These are phyloP conservation scores for Colletotrichum noveboracense DNA, from an alignment of 2,329 filamentous ascomycete genomes.

Conservation along the genomic window DNA sequence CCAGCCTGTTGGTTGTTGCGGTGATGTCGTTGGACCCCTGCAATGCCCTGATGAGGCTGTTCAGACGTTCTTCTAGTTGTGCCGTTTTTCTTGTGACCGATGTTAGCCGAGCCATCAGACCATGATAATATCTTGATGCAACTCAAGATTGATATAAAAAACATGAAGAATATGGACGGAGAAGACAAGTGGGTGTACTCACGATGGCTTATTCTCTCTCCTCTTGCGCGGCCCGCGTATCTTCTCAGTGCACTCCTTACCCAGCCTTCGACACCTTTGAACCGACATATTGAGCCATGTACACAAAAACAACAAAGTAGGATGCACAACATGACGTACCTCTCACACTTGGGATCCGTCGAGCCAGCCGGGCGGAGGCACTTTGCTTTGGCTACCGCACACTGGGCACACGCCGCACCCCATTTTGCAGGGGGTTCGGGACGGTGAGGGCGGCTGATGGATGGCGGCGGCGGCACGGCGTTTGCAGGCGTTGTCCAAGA, in stretches of 20 bases:
- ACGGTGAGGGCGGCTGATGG: not conserved
- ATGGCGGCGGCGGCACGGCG: not conserved
- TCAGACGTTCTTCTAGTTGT: conserved; percentile 54
- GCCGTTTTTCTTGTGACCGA: conserved; percentile 47
- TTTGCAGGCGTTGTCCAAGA: not conserved
- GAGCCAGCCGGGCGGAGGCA: conserved; percentile 47
- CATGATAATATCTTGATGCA: not conserved
- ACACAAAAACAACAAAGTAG: not conserved
- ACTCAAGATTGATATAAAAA: not conserved
- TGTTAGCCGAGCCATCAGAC: not conserved
- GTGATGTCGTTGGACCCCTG: conserved; percentile 46
- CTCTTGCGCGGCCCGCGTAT: conserved; percentile 56
- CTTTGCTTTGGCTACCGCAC: conserved; percentile 54
- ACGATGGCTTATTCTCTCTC: conserved; percentile 55
- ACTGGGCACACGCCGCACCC: conserved; percentile 55
- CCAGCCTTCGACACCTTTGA: conserved; percentile 51
- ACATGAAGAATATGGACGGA: accelerated
- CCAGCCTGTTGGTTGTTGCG: not conserved
- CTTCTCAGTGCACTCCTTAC: conserved; percentile 52
- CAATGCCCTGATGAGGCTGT: conserved; percentile 54
- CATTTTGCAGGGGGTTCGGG: conserved; percentile 34
- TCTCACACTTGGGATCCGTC: conserved; percentile 45
- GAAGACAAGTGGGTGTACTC: conserved; percentile 29
- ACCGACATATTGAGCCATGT: not conserved
- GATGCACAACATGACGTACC: conserved; percentile 27